Conservation (phyloP, 179 eudicot genomes). For the Silene vulgaris region DNA sequence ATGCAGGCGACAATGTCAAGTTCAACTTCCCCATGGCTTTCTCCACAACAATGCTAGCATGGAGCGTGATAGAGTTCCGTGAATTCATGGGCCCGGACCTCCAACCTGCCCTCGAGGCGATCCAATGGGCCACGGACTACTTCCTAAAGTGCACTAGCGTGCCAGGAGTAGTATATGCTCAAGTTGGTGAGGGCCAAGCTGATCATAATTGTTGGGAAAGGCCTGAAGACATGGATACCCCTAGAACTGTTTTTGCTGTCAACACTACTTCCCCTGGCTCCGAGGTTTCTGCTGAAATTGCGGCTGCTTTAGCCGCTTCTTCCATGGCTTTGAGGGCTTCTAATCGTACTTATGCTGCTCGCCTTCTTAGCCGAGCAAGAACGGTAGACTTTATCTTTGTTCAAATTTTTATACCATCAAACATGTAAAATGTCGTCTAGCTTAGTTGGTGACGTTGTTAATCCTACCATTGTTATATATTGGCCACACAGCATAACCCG, state of each 20-base stretch:
- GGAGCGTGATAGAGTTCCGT: conserved; percentile 56
- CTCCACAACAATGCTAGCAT: conserved; percentile 62
- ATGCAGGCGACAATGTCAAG: conserved; percentile 69
- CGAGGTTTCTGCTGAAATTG: conserved; percentile 59
- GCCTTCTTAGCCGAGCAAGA: conserved; percentile 43
- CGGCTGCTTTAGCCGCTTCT: conserved; percentile 62
- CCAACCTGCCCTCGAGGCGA: conserved; percentile 37
- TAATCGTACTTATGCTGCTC: conserved; percentile 37
- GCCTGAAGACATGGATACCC: conserved; percentile 62
- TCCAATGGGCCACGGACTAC: conserved; percentile 62
- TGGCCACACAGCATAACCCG: too few species aligned
- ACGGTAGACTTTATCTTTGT: conserved; percentile 26
- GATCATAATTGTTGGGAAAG: conserved; percentile 56
- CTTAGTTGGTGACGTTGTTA: too few species aligned
- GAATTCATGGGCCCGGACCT: conserved; percentile 40
- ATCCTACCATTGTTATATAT: too few species aligned
- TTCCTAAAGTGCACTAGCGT: conserved; percentile 45
- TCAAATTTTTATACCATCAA: background rate
- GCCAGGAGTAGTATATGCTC: conserved; percentile 49
- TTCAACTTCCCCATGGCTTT: conserved; percentile 74
- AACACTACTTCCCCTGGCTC: conserved; percentile 44
- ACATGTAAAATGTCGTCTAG: too few species aligned
- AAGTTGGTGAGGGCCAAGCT: conserved; percentile 47
- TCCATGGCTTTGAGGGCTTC: conserved; percentile 38
- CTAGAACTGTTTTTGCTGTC: conserved; percentile 45